Evolutionary conservation across 768 basidiomycete species (phyloP), one percentile per base, ranked within the genome.

Genomic region (Paxillus ammoniavirescens): DNA sequence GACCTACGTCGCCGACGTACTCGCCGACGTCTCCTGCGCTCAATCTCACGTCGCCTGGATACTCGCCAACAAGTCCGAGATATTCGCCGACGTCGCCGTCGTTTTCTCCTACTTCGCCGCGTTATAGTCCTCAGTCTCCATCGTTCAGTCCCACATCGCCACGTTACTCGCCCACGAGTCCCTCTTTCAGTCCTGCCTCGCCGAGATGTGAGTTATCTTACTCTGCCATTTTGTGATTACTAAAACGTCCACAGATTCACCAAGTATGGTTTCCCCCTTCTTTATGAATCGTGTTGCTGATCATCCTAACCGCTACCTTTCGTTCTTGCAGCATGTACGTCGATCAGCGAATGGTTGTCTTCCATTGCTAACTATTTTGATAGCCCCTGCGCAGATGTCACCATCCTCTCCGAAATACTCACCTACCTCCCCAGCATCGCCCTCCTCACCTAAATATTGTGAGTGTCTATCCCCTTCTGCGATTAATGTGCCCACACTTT

Each of bases 401-500:
- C 93, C 93, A 0, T 84, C 93, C 4, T 94, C 92, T 30, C 93
- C 93, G 7, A 91, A 87, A 63, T 97, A 94, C 71, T 94, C 92
- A 10, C 95, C 95, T 3, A 93, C 95, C 0, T 95, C 93, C 4
- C 95, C 95, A 69, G 83, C 87, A 8, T 93, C 91, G 2, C 94
- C 94, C 0, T 82, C 94, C 3, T 95, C 93, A 35, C 95, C 95
- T 51, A 91, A 89, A 81, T 93, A 92, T 69, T 93, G 91, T 92
- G 72, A 59, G 90, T 77, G 5, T 10, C 6, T 21, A 0, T 21
- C 47, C 18, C 21, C 12, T 37, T 9, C 1, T 2, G 21, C 3
- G 23, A 28, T 52, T n/a, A 28, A 49, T 8, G 3, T 59, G 65
- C 46, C 55, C 56, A 53, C 17, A 43, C 53, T 46, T 55, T 26